phyloP scores from a whole-genome alignment of 2,329 filamentous ascomycete genomes.

The Claviceps spartinae region DNA sequence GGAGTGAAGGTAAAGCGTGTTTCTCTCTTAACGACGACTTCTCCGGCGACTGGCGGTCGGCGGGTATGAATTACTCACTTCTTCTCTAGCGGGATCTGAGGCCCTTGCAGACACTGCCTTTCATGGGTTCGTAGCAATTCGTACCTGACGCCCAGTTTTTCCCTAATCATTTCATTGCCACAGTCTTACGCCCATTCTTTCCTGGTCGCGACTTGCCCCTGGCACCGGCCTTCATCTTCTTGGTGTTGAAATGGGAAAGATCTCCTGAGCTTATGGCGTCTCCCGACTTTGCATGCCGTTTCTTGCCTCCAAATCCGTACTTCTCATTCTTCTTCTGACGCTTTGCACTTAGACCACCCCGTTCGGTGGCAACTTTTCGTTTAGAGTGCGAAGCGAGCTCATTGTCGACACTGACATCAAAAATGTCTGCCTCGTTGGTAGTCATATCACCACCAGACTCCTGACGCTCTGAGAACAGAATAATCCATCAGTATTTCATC shows the following conservation, averaged over 20 bases:
- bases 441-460: constrained; percentile 48
- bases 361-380: constrained; percentile 25
- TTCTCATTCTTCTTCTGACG: constrained; percentile 89
- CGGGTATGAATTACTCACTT: no score
- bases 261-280: constrained; percentile 76
- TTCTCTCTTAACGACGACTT: no score
- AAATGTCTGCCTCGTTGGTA: constrained; percentile 71
- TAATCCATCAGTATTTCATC: background rate
- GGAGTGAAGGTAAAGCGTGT: no score
- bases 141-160: no score
- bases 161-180: constrained; percentile 13
- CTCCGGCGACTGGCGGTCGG: no score
- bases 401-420: constrained; percentile 76
- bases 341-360: constrained; percentile 36
- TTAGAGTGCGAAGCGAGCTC: constrained; percentile 32
- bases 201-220: constrained; percentile 32
- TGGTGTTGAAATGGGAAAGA: constrained; percentile 63
- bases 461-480: constrained; percentile 57
- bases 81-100: no score
- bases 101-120: no score
- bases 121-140: no score
- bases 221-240: constrained; percentile 61
- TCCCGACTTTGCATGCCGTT: constrained; percentile 78
- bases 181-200: constrained; percentile 37
- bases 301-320: constrained; percentile 94